Base-by-base conservation (phyloP, 192 early-diverging fungal genomes). In the Coemansia nantahalensis region DNA sequence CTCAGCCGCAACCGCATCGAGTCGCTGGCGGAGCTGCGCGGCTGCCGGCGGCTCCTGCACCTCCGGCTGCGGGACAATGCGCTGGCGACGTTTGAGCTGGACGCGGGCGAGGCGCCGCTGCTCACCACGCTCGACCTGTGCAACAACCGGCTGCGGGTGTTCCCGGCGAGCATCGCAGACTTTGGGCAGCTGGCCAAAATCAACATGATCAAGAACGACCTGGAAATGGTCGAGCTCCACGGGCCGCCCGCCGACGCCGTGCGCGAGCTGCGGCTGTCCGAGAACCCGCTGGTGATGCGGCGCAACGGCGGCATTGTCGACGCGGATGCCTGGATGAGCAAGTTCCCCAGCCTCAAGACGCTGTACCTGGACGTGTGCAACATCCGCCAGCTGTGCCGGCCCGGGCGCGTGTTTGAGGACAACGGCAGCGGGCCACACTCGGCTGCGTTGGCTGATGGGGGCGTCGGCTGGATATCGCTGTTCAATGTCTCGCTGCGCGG, bases 401-500 rank as follows among this genome's bases (percentile, higher is more conserved):
- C 56, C 7, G 34, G 10, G 12, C 17, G 13, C 5, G 23, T 41
- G 36, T 17, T 10, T 8, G 15, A 44, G 21, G 56, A 30, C 4
- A 49, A 51, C 32, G 44, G 3, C 17, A 37, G 23, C 18, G 41
- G 23, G 10, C 10, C 41, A 24, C 47, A 38, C 28, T 50, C 35
- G 36, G 18, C 21, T 23, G 11, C 42, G 23, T 44, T 17, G 10
- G 34, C 35, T 2, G 48, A 45, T 13, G 42, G 38, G 15, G 26
- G 30, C 33, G 5, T 13, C 4, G 48, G 24, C 2, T 76, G 72
- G 72, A 24, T 52, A 11, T 64, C 72, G 13, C 42, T 76, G 42
- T 60, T 57, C 42, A 76, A 76, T 21, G 56, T 76, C 3, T 76
- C 72, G 43, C 47, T 76, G 34, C 72, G 72, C 14, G 72, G 72